Evolutionary conservation across 805 yeast genomes (phyloP).

Genomic region (Ogataea degrootiae): DNA sequence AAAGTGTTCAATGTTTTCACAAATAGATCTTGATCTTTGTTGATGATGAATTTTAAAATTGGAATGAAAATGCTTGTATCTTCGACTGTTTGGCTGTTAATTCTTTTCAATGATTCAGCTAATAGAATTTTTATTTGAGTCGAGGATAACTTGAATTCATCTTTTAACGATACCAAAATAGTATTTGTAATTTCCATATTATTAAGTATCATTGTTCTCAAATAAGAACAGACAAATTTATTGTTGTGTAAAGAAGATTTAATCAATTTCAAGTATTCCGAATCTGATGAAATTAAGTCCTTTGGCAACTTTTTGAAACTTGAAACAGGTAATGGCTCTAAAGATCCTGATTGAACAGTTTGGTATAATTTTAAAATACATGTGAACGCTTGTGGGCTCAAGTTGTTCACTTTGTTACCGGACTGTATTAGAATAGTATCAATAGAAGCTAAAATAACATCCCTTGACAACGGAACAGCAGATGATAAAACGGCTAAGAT

Average conservation of each 20-base stretch:
- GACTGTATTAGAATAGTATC: constrained; percentile 45
- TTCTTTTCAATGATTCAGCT: constrained; percentile 17
- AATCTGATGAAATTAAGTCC: constrained; percentile 12
- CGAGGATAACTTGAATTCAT: constrained; percentile 12
- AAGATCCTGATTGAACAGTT: constrained; percentile 33
- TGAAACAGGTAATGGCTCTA: constrained; percentile 23
- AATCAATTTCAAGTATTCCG: constrained; percentile 17
- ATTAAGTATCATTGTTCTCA: constrained; percentile 21
- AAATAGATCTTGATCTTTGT: constrained; percentile 34
- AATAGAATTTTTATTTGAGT: constrained; percentile 21
- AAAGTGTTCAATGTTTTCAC: constrained; percentile 33
- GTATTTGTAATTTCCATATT: constrained; percentile 6
- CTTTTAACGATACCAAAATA: constrained; percentile 5
- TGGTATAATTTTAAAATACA: constrained; percentile 47
- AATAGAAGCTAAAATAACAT: constrained; percentile 55
- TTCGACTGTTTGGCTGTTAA: constrained; percentile 5
- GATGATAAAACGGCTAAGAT: constrained; percentile 72
- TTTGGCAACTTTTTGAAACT: constrained; percentile 20
- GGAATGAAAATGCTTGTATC: constrained; percentile 25
- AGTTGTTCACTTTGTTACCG: constrained; percentile 15
- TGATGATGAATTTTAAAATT: constrained; percentile 34
- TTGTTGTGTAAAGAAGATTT: constrained; percentile 13
- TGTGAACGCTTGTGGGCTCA: constrained; percentile 36
- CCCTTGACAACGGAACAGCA: constrained; percentile 58
- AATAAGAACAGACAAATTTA: constrained; percentile 26